Conservation (phyloP, 2,329 filamentous ascomycete species). For the Trichoderma harzianum region DNA sequence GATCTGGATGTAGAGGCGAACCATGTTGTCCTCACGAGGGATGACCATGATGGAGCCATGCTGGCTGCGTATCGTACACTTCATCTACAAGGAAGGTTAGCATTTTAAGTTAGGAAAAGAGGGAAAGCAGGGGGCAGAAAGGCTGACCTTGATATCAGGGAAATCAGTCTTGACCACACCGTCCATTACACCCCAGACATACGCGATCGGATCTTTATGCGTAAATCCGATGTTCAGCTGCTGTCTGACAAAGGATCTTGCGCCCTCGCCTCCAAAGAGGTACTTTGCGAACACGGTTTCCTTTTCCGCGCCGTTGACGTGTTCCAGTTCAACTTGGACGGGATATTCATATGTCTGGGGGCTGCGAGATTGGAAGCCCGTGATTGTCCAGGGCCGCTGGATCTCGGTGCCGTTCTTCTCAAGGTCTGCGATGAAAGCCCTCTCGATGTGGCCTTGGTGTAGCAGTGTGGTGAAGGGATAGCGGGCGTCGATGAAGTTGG, state of each 20-base stretch:
- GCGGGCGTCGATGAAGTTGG: slow-evolving; percentile 72
- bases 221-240: slow-evolving; percentile 68
- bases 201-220: slow-evolving; percentile 65
- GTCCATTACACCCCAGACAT: slow-evolving; percentile 77
- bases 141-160: slow-evolving; percentile 66
- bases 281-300: slow-evolving; percentile 70
- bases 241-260: slow-evolving; percentile 62
- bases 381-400: slow-evolving; percentile 64
- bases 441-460: slow-evolving; percentile 69
- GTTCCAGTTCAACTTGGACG: slow-evolving; percentile 72
- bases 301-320: slow-evolving; percentile 66
- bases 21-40: slow-evolving; percentile 65
- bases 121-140: too few relatives aligned
- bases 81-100: slow-evolving; percentile 57
- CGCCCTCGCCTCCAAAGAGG: slow-evolving; percentile 68
- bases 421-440: slow-evolving; percentile 65
- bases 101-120: background rate
- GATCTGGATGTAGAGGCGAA: slow-evolving; percentile 68
- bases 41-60: slow-evolving; percentile 78
- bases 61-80: slow-evolving; percentile 72
- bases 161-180: slow-evolving; percentile 70
- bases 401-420: slow-evolving; percentile 58
- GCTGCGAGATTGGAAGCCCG: slow-evolving; percentile 57
- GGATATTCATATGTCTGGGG: slow-evolving; percentile 63
- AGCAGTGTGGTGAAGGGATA: slow-evolving; percentile 69